Evolutionary conservation across 1,284 basidiomycete species (phyloP).

Genomic region (Vanrija pseudolonga): DNA sequence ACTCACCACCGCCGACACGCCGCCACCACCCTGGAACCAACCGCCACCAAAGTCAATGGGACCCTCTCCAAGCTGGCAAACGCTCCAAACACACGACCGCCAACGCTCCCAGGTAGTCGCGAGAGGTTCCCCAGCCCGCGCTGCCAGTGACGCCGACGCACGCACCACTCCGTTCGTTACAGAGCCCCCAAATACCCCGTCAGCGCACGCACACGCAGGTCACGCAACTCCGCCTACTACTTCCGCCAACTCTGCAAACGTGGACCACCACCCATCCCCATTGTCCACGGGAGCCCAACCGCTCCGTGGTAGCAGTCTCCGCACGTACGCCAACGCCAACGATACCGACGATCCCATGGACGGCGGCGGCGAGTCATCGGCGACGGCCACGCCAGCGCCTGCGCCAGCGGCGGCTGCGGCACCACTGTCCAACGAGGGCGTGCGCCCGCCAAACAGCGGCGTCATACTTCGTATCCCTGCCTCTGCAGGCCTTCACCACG

Average conservation of each 20-base stretch:
- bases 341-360: conserved; percentile 5
- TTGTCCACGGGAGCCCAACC: too few relatives aligned
- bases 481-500: not conserved
- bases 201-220: too few relatives aligned
- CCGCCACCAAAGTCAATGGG: conserved; percentile 1
- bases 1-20: not conserved
- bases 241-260: too few relatives aligned
- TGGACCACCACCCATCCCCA: too few relatives aligned
- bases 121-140: not conserved
- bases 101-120: not conserved
- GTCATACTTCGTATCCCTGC: conserved; percentile 11
- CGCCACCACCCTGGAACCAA: conserved; percentile 2
- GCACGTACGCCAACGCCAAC: not conserved
- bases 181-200: too few relatives aligned
- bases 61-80: too few relatives aligned
- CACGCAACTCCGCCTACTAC: too few relatives aligned
- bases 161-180: not conserved
- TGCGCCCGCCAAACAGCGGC: not conserved
- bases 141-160: not conserved
- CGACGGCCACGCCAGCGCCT: too few relatives aligned
- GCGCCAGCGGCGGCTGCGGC: too few relatives aligned
- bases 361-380: not conserved
- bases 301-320: too few relatives aligned
- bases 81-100: not conserved
- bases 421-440: not conserved